phyloP scores from a whole-genome alignment of 2,329 filamentous ascomycete genomes.

The Emmonsia crescens region DNA sequence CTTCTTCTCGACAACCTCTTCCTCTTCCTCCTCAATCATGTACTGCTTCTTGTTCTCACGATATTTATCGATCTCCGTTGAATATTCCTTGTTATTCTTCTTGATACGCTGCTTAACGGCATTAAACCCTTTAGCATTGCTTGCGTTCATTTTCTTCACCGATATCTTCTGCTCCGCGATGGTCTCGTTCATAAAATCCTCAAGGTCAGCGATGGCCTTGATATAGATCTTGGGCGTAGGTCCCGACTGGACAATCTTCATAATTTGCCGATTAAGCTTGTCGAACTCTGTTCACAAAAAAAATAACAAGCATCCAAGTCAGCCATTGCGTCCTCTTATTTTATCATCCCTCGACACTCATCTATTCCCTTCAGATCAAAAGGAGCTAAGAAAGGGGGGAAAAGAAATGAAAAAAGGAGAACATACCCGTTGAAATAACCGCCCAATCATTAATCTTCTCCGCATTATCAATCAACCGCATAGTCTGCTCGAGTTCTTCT shows the following conservation, averaged over 20 bases:
- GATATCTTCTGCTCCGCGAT: conserved; percentile 92
- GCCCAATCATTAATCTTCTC: conserved; percentile 98
- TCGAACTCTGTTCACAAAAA: conserved; percentile 60
- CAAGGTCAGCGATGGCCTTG: conserved; percentile 83
- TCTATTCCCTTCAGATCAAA: neutral
- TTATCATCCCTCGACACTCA: neutral
- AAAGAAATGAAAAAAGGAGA: conserved; percentile 1
- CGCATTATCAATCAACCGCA: conserved; percentile 89
- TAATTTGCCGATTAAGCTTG: conserved; percentile 78
- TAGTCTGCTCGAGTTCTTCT: conserved; percentile 83
- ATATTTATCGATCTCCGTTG: conserved; percentile 77
- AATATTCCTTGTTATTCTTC: conserved; percentile 96
- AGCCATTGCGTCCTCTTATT: conserved; percentile 8
- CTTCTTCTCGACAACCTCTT: conserved; percentile 40
- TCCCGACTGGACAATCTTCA: conserved; percentile 65
- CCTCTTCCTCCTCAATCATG: conserved; percentile 76
- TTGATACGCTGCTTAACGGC: conserved; percentile 96
- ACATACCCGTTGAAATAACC: conserved; percentile 74
- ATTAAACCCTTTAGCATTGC: conserved; percentile 85
- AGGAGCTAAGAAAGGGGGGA: neutral
- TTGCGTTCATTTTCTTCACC: conserved; percentile 97
- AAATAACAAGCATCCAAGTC: conserved; percentile 9
- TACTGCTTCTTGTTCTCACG: conserved; percentile 73
- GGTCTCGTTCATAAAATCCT: conserved; percentile 88
- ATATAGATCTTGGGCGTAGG: conserved; percentile 85